Percentiles rank a stretch among this genome's conserved stretches.
Conservation (phyloP, 2,329 filamentous ascomycete species). For the Xylaria sp. region DNA sequence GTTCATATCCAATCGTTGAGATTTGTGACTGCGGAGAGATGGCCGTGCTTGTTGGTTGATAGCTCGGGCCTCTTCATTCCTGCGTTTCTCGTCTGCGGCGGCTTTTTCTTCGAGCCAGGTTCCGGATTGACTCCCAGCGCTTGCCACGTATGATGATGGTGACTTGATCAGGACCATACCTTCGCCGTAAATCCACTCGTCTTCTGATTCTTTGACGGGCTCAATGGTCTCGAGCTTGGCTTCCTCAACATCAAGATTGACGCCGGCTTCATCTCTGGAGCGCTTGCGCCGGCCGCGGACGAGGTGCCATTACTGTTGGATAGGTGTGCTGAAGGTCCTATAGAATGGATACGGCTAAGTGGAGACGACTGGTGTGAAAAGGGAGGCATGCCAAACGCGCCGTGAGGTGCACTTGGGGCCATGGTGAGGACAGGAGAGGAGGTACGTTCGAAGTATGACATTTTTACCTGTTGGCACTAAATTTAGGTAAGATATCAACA, state of each 20-base stretch:
- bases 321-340: slow-evolving; percentile 44
- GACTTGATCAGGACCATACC: slow-evolving; percentile 77
- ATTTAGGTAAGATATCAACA: slow-evolving; percentile 41
- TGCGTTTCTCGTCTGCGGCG: slow-evolving; percentile 54
- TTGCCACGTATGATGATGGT: slow-evolving; percentile 60
- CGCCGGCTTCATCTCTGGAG: slow-evolving; percentile 73
- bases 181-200: slow-evolving; percentile 71
- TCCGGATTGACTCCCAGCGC: slow-evolving; percentile 71
- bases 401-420: slow-evolving; percentile 51
- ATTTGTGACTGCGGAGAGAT: slow-evolving; percentile 68
- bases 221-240: slow-evolving; percentile 43
- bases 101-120: slow-evolving; percentile 74
- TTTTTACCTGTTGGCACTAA: slow-evolving; percentile 42
- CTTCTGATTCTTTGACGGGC: slow-evolving; percentile 60
- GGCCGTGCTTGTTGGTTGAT: slow-evolving; percentile 57
- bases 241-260: slow-evolving; percentile 65
- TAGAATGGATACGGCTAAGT: slow-evolving; percentile 42
- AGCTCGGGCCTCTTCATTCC: slow-evolving; percentile 49
- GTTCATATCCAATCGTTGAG: slow-evolving; percentile 63
- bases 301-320: slow-evolving; percentile 38
- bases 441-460: slow-evolving; percentile 47
- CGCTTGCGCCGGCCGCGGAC: slow-evolving; percentile 72
- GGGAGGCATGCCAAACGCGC: slow-evolving; percentile 48
- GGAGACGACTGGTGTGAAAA: slow-evolving; percentile 47
- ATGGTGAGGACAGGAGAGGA: slow-evolving; percentile 49